These are phyloP conservation scores for Abrus precatorius DNA, from an alignment of 306 rosid genomes.

Conservation along the genomic window DNA sequence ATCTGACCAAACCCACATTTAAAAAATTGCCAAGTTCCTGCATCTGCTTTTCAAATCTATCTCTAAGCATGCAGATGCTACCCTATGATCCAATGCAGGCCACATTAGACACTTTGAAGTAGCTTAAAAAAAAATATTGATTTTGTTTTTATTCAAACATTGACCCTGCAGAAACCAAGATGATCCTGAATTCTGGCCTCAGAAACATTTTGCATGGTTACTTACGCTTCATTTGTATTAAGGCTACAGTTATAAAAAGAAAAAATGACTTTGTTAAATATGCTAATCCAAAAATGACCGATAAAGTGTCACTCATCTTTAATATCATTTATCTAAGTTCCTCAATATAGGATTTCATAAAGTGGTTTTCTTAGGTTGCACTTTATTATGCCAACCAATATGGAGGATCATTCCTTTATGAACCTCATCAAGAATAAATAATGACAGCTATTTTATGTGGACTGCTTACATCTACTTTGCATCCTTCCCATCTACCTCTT, in stretches of 20 bases:
- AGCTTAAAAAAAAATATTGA: conserved; percentile 10
- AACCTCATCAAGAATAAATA: conserved; percentile 38
- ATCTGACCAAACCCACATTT: conserved; percentile 47
- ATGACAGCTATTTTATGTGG: conserved; percentile 41
- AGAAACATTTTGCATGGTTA: conserved; percentile 41
- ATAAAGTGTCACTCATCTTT: conserved; percentile 23
- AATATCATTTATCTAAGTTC: conserved; percentile 31
- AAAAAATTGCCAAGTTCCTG: conserved; percentile 39
- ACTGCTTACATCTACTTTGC: conserved; percentile 18
- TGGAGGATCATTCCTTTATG: conserved; percentile 45
- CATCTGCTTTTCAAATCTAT: conserved; percentile 42
- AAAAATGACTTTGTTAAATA: conserved; percentile 64
- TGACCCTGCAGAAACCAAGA: conserved; percentile 59
- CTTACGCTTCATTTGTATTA: conserved; percentile 52
- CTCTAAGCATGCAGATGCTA: conserved; percentile 17
- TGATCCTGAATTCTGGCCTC: conserved; percentile 48
- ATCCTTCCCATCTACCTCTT: conserved; percentile 45
- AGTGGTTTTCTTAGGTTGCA: conserved; percentile 32
- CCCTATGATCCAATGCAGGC: conserved; percentile 22
- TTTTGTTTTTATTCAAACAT: conserved; percentile 17
- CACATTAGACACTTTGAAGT: neutral
- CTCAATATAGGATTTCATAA: conserved; percentile 46
- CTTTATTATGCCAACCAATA: conserved; percentile 46
- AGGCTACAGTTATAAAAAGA: conserved; percentile 52
- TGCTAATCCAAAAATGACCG: conserved; percentile 51